Evolutionary conservation across 768 basidiomycete genomes (phyloP).

Genomic region (Cantharellus anzutake): DNA sequence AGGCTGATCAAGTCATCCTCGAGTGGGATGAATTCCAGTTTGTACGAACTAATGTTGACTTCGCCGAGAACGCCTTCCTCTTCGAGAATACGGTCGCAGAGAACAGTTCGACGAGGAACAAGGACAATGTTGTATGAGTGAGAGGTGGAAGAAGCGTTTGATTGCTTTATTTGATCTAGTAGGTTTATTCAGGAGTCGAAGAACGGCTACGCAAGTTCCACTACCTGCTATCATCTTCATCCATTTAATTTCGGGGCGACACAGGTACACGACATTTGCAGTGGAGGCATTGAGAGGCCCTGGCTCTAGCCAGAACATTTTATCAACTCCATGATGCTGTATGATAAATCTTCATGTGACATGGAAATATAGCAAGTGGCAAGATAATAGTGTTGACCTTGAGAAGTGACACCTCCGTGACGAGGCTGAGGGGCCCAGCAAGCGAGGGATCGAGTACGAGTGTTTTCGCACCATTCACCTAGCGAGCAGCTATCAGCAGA

Average conservation of each 20-base stretch:
- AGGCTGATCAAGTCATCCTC: conserved; percentile 86
- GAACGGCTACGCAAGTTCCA: conserved; percentile 14
- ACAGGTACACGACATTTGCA: conserved; percentile 83
- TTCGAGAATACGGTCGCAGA: conserved; percentile 73
- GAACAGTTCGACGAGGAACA: conserved; percentile 70
- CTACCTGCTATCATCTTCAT: conserved; percentile 83
- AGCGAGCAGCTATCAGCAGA: conserved; percentile 4
- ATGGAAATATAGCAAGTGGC: not conserved
- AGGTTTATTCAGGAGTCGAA: not conserved
- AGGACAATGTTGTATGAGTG: conserved; percentile 75
- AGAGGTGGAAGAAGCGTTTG: conserved; percentile 34
- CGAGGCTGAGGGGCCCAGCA: conserved; percentile 79
- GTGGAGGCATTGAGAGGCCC: conserved; percentile 71
- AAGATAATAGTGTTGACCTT: conserved; percentile 41
- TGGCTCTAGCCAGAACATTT: conserved; percentile 97
- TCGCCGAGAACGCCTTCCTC: conserved; percentile 99
- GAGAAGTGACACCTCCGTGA: conserved; percentile 83
- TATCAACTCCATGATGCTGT: conserved; percentile 96
- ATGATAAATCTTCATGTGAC: not conserved
- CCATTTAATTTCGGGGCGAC: conserved; percentile 66
- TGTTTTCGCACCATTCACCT: conserved; percentile 91
- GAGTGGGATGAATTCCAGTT: conserved; percentile 83
- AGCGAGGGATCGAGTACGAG: conserved; percentile 79
- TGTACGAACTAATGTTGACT: conserved; percentile 67
- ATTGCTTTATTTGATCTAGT: conserved; percentile 81